Evolutionary conservation across 371 early-diverging fungal genomes (phyloP).

Genomic region (Chytridium lagenaria): DNA sequence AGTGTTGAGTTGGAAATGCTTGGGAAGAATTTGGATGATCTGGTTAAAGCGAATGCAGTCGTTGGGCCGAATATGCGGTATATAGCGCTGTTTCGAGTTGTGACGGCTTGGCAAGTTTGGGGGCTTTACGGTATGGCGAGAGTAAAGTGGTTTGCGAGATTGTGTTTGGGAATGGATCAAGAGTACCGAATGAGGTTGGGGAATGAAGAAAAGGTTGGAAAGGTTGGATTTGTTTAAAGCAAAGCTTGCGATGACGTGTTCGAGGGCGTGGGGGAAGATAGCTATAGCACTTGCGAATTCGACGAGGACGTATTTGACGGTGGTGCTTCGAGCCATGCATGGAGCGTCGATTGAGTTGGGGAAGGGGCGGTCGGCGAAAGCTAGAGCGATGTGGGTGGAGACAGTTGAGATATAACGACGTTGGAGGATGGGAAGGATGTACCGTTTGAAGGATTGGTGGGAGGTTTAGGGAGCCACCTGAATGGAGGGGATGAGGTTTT

Average conservation of each 20-base stretch:
- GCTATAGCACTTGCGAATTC: too few species aligned
- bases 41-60: background rate
- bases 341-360: too few species aligned
- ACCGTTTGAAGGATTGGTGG: background rate
- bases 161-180: too few species aligned
- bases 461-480: background rate
- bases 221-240: too few species aligned
- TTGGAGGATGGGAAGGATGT: background rate
- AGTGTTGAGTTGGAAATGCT: background rate
- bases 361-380: background rate
- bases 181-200: too few species aligned
- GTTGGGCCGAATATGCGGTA: background rate
- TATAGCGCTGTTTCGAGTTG: background rate
- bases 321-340: too few species aligned
- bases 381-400: background rate
- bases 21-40: background rate
- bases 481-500: background rate
- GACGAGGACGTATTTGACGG: too few species aligned
- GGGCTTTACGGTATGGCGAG: background rate
- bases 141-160: background rate
- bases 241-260: too few species aligned
- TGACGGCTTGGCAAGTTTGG: conserved; percentile 1
- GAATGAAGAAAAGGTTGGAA: too few species aligned
- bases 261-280: too few species aligned
- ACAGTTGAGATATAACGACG: background rate